Evolutionary conservation across 352 stramenopile genomes (phyloP).

Genomic region (Globisporangium carolinianum): DNA sequence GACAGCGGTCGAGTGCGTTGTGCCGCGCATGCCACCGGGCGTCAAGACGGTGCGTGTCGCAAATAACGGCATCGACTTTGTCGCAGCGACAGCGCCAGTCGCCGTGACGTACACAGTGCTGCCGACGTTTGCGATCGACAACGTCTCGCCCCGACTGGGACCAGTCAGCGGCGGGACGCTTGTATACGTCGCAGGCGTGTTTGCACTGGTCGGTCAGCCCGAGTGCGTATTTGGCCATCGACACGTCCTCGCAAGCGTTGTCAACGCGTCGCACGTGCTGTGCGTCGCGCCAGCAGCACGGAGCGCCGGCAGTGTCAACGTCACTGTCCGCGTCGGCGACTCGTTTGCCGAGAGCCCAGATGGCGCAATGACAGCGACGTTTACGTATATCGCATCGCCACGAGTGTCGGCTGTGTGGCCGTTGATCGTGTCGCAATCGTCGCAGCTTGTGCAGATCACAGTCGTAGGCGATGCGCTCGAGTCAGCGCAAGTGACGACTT

Average conservation of each 20-base stretch:
- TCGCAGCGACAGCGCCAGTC: conserved; percentile 4
- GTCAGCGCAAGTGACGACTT: conserved; percentile 14
- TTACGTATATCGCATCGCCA: conserved; percentile 20
- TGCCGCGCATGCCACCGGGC: conserved; percentile 40
- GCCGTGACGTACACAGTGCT: conserved; percentile 21
- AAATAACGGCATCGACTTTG: conserved; percentile 58
- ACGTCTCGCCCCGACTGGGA: conserved; percentile 22
- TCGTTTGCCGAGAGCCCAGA: conserved; percentile 19
- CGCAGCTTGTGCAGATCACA: conserved; percentile 13
- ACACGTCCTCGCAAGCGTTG: conserved; percentile 11
- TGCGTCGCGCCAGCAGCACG: conserved; percentile 22
- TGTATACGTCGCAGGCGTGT: conserved; percentile 30
- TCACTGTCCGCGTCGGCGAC: conserved; percentile 20
- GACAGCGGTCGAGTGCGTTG: conserved; percentile 38
- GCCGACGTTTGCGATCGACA: conserved; percentile 26
- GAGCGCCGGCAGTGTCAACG: conserved; percentile 9
- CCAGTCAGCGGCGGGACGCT: conserved; percentile 30
- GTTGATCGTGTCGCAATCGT: conserved; percentile 25
- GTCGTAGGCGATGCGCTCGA: conserved; percentile 23
- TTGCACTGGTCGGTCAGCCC: conserved; percentile 20
- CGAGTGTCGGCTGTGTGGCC: conserved; percentile 21
- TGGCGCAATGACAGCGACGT: conserved; percentile 8
- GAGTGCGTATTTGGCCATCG: conserved; percentile 38
- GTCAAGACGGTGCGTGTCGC: conserved; percentile 32
- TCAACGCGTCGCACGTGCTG: conserved; percentile 23